Base-by-base conservation (phyloP, 208 protist genomes). In the Porcisia hertigi region DNA sequence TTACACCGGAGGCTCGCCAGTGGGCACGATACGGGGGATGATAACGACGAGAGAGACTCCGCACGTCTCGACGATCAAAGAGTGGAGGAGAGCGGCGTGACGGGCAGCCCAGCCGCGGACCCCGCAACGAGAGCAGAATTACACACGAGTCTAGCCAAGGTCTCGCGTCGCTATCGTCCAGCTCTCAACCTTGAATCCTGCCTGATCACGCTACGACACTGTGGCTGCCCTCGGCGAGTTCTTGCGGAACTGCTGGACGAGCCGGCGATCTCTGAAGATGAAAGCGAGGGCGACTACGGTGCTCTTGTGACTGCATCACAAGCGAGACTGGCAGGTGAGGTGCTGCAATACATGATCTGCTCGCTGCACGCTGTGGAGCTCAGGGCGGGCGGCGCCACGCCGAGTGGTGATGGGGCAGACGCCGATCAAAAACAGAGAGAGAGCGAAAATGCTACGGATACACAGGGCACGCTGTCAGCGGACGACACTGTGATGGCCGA, bases 261-360 rank as follows among this genome's bases (percentile, higher is more conserved):
- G 9, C 30, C 11, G 14, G 47, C 45, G 30, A 8, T 30, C 43
- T 25, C 30, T 9, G 11, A 60, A 4, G 53, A 71, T 55, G 65
- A 3, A 4, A 45, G 23, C 36, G 69, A 54, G 12, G 65, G 57
- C 5, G 16, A 34, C 12, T 5, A 30, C 4, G 30, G 49, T 36
- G 45, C 25, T 18, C 45, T 41, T 30, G 53, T 25, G 0, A 34
- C 49, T 3, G 36, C 36, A 20, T 25, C 71, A 43, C 43, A 78
- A 53, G 72, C 73, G 4, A 75, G 57, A 7, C 53, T 82, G 39
- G 79, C 83, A 30, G 76, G 72, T 7, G 36, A 81, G 39, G 83
- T 87, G 34, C 36, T 87, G 41, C 74, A 82, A 62, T 87, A 87
- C 76, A 79, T 82, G 45, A 69, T 87, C 45, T 79, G 71, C 45